Base-by-base conservation (phyloP, 2,329 filamentous ascomycete species). In the Sporothrix brunneoviolacea region DNA sequence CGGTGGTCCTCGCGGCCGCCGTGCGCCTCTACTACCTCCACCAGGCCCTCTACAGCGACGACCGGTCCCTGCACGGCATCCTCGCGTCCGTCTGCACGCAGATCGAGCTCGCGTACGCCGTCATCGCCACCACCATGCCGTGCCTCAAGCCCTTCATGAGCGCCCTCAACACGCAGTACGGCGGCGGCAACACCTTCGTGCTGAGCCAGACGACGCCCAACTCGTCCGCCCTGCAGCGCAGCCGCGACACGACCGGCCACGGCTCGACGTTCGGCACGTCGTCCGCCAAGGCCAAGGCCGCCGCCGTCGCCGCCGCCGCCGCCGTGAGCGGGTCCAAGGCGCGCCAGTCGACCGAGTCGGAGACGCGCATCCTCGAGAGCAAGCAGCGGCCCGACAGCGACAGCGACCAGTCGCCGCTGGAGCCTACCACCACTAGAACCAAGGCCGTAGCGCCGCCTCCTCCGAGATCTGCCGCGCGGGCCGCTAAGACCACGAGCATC, bases 61-160 rank as follows among this genome's bases (percentile, higher is more conserved):
- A 71, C 50, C 66, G 64, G 16, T 65, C 66, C 3, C 61, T 74
- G 4, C 51, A 61, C 22, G 66, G 65, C 16, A 63, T 65, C 12
- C 57, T 65, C 12, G 60, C 64, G 2, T 61, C 58, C 2, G 61
- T 70, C 1, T 63, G 65, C 40, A 66, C 66, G 0, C 70, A 73
- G 52, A 60, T 69, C 37, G 65, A 73, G 52, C 55, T 73, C 9
- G 62, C 63, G 48, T 68, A 70, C 47, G 65, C 65, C 36, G 62
- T 74, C 10, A 61, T 72, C 4, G 64, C 69, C 16, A 65, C 67
- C 15, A 70, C 67, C 0, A 64, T 68, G 8, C 69, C 70, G 0
- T 70, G 68, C 45, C 62, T 74, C 16, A 67, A 69, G 37, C 68
- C 70, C 3, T 74, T 74, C 49, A 64, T 72, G 56, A 60, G 64